phyloP scores from a whole-genome alignment of 192 early-diverging fungal genomes.

The Phlyctochytrium bullatum region DNA sequence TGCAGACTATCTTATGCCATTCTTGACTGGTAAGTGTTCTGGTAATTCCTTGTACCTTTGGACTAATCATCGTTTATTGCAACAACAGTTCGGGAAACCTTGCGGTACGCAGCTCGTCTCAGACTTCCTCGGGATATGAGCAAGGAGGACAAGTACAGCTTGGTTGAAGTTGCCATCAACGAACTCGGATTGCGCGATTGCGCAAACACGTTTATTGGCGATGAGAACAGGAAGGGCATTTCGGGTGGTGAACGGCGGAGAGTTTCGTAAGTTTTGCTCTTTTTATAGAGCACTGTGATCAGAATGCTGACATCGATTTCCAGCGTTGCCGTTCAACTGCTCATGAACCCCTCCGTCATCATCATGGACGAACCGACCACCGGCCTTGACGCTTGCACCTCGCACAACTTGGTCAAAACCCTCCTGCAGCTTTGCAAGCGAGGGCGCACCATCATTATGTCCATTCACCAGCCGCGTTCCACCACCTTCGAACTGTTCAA shows the following conservation, averaged over 20 bases:
- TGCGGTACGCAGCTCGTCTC: constrained; percentile 69
- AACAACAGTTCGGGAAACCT: constrained; percentile 67
- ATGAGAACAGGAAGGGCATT: constrained; percentile 54
- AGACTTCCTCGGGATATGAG: constrained; percentile 48
- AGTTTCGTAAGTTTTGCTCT: constrained; percentile 47
- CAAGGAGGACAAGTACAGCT: constrained; percentile 19
- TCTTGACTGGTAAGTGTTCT: too few species aligned
- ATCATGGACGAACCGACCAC: constrained; percentile 51
- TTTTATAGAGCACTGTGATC: neutral
- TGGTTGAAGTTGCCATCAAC: constrained; percentile 42
- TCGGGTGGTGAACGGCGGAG: constrained; percentile 87
- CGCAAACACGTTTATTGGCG: constrained; percentile 43
- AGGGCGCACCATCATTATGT: constrained; percentile 66
- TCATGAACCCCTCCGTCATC: constrained; percentile 61
- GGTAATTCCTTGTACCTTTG: constrained; percentile 74
- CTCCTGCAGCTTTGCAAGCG: constrained; percentile 34
- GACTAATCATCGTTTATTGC: constrained; percentile 47
- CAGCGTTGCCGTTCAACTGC: constrained; percentile 82
- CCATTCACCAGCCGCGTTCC: constrained; percentile 87
- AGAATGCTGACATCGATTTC: constrained; percentile 40
- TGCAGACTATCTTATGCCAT: constrained; percentile 24
- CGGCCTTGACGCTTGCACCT: constrained; percentile 70
- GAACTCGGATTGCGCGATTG: constrained; percentile 48
- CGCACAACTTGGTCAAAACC: constrained; percentile 61
- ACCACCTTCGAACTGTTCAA: constrained; percentile 83